These are phyloP conservation scores for Leccinum olivaceopallidum DNA, from an alignment of 768 basidiomycete species.

Conservation along the genomic window DNA sequence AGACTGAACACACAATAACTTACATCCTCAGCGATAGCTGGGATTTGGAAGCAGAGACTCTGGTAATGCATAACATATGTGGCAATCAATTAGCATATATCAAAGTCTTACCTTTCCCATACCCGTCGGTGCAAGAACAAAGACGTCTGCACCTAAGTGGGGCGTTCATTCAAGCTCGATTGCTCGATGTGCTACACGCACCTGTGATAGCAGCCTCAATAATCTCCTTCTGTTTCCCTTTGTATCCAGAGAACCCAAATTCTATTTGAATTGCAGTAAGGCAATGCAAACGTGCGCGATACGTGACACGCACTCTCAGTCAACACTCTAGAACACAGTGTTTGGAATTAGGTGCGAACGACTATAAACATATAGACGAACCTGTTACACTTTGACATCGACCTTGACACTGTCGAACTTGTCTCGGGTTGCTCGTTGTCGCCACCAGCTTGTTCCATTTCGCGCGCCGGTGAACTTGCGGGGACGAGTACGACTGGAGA, in stretches of 20 bases:
- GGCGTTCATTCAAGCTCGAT: constrained; percentile 2
- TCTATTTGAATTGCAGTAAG: constrained; percentile 38
- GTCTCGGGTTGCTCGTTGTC: constrained; percentile 5
- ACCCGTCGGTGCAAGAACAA: constrained; percentile 83
- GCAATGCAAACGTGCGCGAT: neutral
- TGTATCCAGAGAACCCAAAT: constrained; percentile 68
- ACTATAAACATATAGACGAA: neutral
- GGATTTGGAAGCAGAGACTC: constrained; percentile 87
- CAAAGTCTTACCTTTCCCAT: constrained; percentile 72
- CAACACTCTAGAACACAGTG: constrained; percentile 19
- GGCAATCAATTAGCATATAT: neutral
- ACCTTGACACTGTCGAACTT: neutral
- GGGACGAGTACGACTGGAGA: constrained; percentile 18
- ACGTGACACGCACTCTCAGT: constrained; percentile 22
- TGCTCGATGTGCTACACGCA: constrained; percentile 15
- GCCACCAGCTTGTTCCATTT: neutral
- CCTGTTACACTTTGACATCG: constrained; percentile 19
- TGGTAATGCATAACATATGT: constrained; percentile 26
- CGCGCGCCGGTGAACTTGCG: constrained; percentile 12
- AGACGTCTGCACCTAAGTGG: constrained; percentile 61
- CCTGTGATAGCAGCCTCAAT: constrained; percentile 70
- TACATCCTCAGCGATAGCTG: constrained; percentile 67
- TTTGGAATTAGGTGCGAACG: neutral
- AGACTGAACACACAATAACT: constrained; percentile 3
- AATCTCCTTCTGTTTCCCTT: constrained; percentile 78